Evolutionary conservation across 805 yeast species (phyloP).

Genomic region (Wickerhamiella musiphila): DNA sequence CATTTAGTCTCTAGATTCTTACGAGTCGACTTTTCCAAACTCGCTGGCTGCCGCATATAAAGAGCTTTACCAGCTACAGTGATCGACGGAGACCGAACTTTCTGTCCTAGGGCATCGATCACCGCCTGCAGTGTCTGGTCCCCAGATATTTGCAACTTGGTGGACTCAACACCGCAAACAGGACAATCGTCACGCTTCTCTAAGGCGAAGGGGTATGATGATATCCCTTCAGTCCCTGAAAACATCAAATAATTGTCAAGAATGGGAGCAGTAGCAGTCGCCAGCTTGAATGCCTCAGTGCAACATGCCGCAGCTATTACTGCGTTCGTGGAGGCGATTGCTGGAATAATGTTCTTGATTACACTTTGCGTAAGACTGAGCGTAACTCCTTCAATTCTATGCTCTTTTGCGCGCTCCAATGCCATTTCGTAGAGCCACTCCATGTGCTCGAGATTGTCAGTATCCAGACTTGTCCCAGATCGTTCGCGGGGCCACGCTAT

Average conservation of each 20-base stretch:
- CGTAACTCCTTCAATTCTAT: conserved; percentile 56
- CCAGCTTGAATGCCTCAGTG: conserved; percentile 66
- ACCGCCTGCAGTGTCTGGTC: conserved; percentile 26
- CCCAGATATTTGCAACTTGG: conserved; percentile 9
- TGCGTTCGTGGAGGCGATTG: conserved; percentile 88
- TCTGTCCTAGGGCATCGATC: conserved; percentile 25
- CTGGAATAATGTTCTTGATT: conserved; percentile 80
- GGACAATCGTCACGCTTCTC: conserved; percentile 46
- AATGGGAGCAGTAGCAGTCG: conserved; percentile 49
- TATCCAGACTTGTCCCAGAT: conserved; percentile 49
- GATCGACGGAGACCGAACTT: conserved; percentile 26
- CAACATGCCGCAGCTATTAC: conserved; percentile 79
- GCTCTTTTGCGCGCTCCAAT: conserved; percentile 38
- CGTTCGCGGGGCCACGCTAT: conserved; percentile 49
- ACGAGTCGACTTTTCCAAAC: conserved; percentile 29
- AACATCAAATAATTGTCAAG: conserved; percentile 72
- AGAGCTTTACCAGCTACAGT: conserved; percentile 25
- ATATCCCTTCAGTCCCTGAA: conserved; percentile 66
- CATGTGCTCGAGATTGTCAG: conserved; percentile 51
- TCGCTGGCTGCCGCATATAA: conserved; percentile 32
- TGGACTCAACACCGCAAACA: conserved; percentile 43
- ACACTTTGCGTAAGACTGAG: conserved; percentile 63
- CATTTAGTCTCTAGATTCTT: conserved; percentile 26
- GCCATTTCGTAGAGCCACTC: conserved; percentile 44
- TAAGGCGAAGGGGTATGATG: conserved; percentile 54